These are phyloP conservation scores for Malus sylvestris DNA, from an alignment of 306 rosid genomes.

Conservation along the genomic window DNA sequence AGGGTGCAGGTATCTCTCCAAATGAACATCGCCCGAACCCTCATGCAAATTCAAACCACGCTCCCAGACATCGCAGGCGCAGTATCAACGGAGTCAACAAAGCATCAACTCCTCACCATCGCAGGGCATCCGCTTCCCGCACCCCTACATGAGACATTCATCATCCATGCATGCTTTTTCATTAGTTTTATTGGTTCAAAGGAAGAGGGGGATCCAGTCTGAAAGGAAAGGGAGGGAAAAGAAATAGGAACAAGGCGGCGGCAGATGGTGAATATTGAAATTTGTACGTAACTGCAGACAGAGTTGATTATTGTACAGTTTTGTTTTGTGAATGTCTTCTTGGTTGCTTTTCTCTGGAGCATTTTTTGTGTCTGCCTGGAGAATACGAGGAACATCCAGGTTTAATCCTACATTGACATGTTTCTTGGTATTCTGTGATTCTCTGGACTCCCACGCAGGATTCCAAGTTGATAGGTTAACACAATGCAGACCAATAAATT, in stretches of 20 bases:
- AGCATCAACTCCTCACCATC: constrained; percentile 24
- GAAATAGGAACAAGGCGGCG: not conserved
- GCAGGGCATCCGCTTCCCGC: constrained; percentile 28
- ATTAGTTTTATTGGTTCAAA: constrained; percentile 12
- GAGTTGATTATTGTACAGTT: constrained; percentile 41
- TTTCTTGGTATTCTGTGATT: too few species aligned
- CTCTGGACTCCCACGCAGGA: fast-evolving
- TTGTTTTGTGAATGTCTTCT: not conserved
- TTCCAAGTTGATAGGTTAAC: too few species aligned
- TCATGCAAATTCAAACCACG: constrained; percentile 27
- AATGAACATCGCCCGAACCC: constrained; percentile 20
- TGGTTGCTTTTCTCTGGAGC: not conserved
- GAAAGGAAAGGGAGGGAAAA: not conserved
- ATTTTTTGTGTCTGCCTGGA: not conserved
- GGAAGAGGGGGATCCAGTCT: not conserved
- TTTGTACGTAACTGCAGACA: not conserved
- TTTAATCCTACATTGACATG: too few species aligned
- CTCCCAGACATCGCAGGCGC: constrained; percentile 23
- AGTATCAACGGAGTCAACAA: constrained; percentile 7
- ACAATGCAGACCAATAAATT: too few species aligned
- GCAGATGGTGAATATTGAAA: constrained; percentile 9
- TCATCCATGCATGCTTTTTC: not conserved
- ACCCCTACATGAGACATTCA: constrained; percentile 18
- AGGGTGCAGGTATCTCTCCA: constrained; percentile 17
- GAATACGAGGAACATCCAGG: not conserved